Evolutionary conservation across 768 basidiomycete species (phyloP).

Genomic region (Leccinum arenicola): DNA sequence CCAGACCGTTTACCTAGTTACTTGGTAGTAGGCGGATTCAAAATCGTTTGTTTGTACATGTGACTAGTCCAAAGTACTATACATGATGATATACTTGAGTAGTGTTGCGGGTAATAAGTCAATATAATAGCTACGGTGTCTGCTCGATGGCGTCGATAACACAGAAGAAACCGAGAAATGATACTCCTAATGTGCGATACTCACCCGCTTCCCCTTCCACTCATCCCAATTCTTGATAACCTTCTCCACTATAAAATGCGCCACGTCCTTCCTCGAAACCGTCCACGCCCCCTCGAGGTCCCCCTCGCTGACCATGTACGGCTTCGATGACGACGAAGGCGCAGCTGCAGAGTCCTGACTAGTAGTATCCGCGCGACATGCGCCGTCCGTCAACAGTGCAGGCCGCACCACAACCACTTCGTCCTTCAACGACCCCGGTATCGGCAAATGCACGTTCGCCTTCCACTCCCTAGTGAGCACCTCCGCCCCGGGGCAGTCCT

Average conservation of each 20-base stretch:
- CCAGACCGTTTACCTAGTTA: too few species aligned
- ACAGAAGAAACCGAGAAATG: background rate
- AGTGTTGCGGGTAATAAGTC: too few species aligned
- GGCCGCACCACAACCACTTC: slow-evolving; percentile 49
- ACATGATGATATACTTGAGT: too few species aligned
- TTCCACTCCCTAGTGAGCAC: slow-evolving; percentile 49
- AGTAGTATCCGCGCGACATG: slow-evolving; percentile 32
- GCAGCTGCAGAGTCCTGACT: background rate
- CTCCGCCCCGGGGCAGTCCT: slow-evolving; percentile 39
- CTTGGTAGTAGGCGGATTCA: background rate
- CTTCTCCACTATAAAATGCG: slow-evolving; percentile 58
- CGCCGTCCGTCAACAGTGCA: slow-evolving; percentile 57
- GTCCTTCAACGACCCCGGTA: slow-evolving; percentile 40
- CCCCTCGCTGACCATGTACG: slow-evolving; percentile 44
- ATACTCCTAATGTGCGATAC: slow-evolving; percentile 44
- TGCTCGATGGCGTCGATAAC: too few species aligned
- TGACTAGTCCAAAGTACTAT: too few species aligned
- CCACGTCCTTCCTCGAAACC: slow-evolving; percentile 62
- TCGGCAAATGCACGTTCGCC: slow-evolving; percentile 34
- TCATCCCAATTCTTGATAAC: slow-evolving; percentile 48
- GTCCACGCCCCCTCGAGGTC: slow-evolving; percentile 44
- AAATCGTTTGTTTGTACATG: background rate
- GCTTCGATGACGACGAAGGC: slow-evolving; percentile 18
- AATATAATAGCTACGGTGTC: too few species aligned
- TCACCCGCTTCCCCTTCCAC: slow-evolving; percentile 49